Evolutionary conservation across 768 basidiomycete genomes (phyloP), one percentile per base, ranked within the genome.

Genomic region (Podaxis sp.): DNA sequence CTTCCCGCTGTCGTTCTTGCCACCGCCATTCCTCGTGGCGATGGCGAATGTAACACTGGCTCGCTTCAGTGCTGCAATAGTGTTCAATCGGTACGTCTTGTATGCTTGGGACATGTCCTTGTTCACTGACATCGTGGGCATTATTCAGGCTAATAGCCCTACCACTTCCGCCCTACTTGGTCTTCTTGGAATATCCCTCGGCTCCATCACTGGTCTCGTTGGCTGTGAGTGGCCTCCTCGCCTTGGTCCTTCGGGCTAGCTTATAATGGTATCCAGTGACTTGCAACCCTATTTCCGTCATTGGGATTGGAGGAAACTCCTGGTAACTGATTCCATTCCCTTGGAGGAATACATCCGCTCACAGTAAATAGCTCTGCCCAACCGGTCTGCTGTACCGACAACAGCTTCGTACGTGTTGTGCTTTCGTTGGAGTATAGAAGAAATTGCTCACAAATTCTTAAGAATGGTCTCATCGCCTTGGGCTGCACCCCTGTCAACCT

Each of bases 281-380:
- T 61, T 74, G 72, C 63, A 65, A 47, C 61, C 73, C 73, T 29
- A 64, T 74, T 57, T 52, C 65, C 38, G 66, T 71, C 55, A 57
- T 71, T 40, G 71, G 69, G 11, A 47, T 63, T 46, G 68, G 65
- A 11, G 65, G 67, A 25, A 65, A 61, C 55, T 65, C 67, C 22
- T 74, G 73, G 72, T 73, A 33, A 19, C 13, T 41, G 4, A 4
- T 41, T 15, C 19, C 29, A n/a, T 9, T 29, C 43, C 7, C 4
- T 29, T 11, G 5, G 27, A 11, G 47, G 9, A n/a, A 19, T 55
- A 24, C n/a, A 12, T 9, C n/a, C 17, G 9, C 6, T 57, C 41
- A 57, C 17, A 29, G 17, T 36, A 2, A 15, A 47, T 46, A 55
- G 53, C 53, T 46, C 60, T 43, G 38, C 51, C 17, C 60, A 61